These are phyloP conservation scores for Geranium incanum DNA, from an alignment of 441 rosid species.

Conservation along the genomic window DNA sequence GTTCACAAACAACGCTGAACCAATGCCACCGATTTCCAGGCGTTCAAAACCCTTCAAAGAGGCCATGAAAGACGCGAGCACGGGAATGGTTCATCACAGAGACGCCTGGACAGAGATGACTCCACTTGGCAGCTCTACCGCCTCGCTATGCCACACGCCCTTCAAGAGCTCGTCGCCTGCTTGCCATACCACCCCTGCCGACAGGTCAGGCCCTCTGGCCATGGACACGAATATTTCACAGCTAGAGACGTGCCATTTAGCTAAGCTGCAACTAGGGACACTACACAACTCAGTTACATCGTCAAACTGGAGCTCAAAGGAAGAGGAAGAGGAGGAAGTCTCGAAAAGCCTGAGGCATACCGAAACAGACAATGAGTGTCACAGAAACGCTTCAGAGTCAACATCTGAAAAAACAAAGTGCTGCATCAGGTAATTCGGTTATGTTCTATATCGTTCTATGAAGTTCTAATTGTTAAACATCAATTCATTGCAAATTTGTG, in stretches of 20 bases:
- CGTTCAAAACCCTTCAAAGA: slow-evolving; percentile 36
- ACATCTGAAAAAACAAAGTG: slow-evolving; percentile 61
- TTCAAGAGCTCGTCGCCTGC: slow-evolving; percentile 65
- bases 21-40: slow-evolving; percentile 41
- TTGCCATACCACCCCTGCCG: slow-evolving; percentile 84
- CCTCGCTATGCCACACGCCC: slow-evolving; percentile 77
- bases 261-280: slow-evolving; percentile 63
- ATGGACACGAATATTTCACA: slow-evolving; percentile 52
- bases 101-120: slow-evolving; percentile 95
- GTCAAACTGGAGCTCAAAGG: slow-evolving; percentile 80
- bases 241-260: slow-evolving; percentile 55
- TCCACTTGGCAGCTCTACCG: slow-evolving; percentile 67
- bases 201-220: slow-evolving; percentile 72
- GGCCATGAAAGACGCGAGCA: slow-evolving; percentile 44
- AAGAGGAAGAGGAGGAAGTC: slow-evolving; percentile 85
- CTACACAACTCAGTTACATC: slow-evolving; percentile 56
- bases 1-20: slow-evolving; percentile 60
- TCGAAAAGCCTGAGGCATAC: slow-evolving; percentile 84
- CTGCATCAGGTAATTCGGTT: slow-evolving; percentile 52
- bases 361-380: slow-evolving; percentile 41
- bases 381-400: slow-evolving; percentile 50
- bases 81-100: slow-evolving; percentile 50
- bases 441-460: background rate
- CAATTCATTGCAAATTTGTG: background rate
- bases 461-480: slow-evolving; percentile 7